Conservation (phyloP, 331 rosid genomes). For the Stylosanthes scabra region DNA sequence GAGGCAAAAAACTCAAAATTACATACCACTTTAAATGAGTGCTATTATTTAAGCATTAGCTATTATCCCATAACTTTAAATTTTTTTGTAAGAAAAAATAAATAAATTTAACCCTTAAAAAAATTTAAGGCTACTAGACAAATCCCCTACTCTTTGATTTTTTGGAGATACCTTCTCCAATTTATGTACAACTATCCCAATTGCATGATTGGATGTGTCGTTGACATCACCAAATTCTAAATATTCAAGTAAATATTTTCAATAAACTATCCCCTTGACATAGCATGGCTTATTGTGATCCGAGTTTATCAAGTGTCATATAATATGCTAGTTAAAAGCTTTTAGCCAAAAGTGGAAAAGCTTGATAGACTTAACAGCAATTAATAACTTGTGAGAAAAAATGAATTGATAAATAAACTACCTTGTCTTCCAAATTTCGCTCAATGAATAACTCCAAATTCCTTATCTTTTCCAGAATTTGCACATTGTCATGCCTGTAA, state of each 20-base stretch:
- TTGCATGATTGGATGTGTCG: slow-evolving; percentile 1
- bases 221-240: background rate
- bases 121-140: too few relatives aligned
- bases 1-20: slow-evolving; percentile 15
- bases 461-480: slow-evolving; percentile 87
- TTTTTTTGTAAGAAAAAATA: too few relatives aligned
- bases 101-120: too few relatives aligned
- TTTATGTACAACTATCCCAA: slow-evolving; percentile 2
- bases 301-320: slow-evolving; percentile 28
- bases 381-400: slow-evolving; percentile 28
- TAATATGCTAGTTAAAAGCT: slow-evolving; percentile 26
- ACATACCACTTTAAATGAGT: background rate
- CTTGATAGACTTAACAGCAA: slow-evolving; percentile 2
- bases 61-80: too few relatives aligned
- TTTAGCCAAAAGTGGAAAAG: background rate
- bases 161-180: slow-evolving; percentile 1
- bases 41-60: too few relatives aligned
- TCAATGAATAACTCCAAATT: slow-evolving; percentile 86
- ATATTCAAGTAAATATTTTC: slow-evolving; percentile 12
- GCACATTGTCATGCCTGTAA: slow-evolving; percentile 89
- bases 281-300: slow-evolving; percentile 8
- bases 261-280: background rate
- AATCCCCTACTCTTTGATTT: background rate
- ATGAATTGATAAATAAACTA: slow-evolving; percentile 36
- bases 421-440: slow-evolving; percentile 89